A percentile compares a stretch with the other conserved stretches of the same genome.
Evolutionary conservation across 345 rosid species (phyloP).

Genomic region (Pistacia integerrima): DNA sequence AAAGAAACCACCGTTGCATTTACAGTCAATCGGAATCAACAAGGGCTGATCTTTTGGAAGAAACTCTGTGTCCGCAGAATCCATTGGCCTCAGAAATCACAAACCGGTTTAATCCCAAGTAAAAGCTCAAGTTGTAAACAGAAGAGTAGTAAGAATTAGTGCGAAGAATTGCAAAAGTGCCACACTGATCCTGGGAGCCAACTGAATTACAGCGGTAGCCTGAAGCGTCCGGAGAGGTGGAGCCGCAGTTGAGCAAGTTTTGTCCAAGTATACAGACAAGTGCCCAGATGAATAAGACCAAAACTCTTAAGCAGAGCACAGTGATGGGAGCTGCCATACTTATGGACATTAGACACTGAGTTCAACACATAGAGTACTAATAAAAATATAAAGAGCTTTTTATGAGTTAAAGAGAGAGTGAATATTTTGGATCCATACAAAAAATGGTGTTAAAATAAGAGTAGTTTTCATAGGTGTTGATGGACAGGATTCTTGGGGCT

Average conservation of each 20-base stretch:
- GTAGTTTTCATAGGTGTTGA: slow-evolving; percentile 14
- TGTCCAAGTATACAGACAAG: slow-evolving; percentile 41
- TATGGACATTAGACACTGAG: slow-evolving; percentile 21
- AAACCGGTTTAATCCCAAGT: slow-evolving; percentile 52
- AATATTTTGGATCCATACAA: slow-evolving; percentile 61
- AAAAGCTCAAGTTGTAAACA: slow-evolving; percentile 55
- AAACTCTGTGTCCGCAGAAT: slow-evolving; percentile 51
- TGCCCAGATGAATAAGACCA: slow-evolving; percentile 39
- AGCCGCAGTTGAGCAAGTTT: slow-evolving; percentile 53
- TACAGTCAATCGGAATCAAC: slow-evolving; percentile 64
- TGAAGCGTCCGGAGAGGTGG: slow-evolving; percentile 46
- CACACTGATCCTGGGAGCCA: slow-evolving; percentile 40
- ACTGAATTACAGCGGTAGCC: slow-evolving; percentile 47
- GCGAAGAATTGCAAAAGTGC: slow-evolving; percentile 60
- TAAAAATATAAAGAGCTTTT: slow-evolving; percentile 22
- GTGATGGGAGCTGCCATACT: slow-evolving; percentile 43
- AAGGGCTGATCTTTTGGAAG: slow-evolving; percentile 50
- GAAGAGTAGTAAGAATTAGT: slow-evolving; percentile 55
- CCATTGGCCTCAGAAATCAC: slow-evolving; percentile 49
- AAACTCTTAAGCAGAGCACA: slow-evolving; percentile 36
- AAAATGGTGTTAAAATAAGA: slow-evolving; percentile 14
- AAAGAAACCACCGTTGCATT: slow-evolving; percentile 55
- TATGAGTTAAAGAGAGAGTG: slow-evolving; percentile 24
- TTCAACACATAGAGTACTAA: slow-evolving; percentile 18
- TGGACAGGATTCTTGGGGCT: slow-evolving; percentile 59